Percentiles rank a stretch among this genome's conserved stretches.
Conservation (phyloP, 495 filamentous ascomycete genomes). For the Massariosphaeria phaeospora region DNA sequence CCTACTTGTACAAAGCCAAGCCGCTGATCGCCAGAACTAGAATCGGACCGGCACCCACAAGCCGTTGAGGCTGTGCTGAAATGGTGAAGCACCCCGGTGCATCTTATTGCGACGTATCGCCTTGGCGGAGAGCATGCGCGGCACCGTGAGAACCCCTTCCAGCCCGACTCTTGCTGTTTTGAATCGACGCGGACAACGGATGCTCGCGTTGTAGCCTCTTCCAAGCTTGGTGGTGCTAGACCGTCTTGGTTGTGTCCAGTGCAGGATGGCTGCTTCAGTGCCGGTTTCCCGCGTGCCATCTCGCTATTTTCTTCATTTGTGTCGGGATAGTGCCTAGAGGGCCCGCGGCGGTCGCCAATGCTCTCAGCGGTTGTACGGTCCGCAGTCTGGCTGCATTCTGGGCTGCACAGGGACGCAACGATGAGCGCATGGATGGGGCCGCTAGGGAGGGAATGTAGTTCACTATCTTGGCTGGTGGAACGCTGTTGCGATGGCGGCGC, state of each 20-base stretch:
- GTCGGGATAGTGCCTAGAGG: slow-evolving; percentile 7
- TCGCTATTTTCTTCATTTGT: slow-evolving; percentile 6
- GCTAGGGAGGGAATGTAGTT: slow-evolving; percentile 13
- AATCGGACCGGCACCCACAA: slow-evolving; percentile 11
- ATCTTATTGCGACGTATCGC: slow-evolving; percentile 2
- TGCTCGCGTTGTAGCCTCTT: slow-evolving; percentile 13
- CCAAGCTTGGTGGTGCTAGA: neutral
- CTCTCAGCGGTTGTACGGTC: slow-evolving; percentile 30
- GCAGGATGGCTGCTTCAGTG: neutral
- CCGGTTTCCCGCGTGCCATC: neutral
- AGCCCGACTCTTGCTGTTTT: slow-evolving; percentile 8
- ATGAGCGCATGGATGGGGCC: slow-evolving; percentile 23
- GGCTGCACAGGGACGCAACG: neutral
- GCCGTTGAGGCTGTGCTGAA: slow-evolving; percentile 22
- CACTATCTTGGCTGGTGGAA: slow-evolving; percentile 16
- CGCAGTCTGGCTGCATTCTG: slow-evolving; percentile 15
- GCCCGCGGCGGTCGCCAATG: slow-evolving; percentile 6
- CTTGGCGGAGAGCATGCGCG: slow-evolving; percentile 17
- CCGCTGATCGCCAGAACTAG: slow-evolving; percentile 10
- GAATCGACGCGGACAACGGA: neutral
- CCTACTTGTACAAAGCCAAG: too few relatives aligned
- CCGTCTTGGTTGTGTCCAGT: slow-evolving; percentile 12
- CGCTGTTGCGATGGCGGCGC: neutral
- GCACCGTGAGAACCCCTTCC: neutral
- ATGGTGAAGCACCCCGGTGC: slow-evolving; percentile 7